Evolutionary conservation across 2,329 filamentous ascomycete genomes (phyloP), one percentile per base, ranked within the genome.

Genomic region (Penicillium olsonii): DNA sequence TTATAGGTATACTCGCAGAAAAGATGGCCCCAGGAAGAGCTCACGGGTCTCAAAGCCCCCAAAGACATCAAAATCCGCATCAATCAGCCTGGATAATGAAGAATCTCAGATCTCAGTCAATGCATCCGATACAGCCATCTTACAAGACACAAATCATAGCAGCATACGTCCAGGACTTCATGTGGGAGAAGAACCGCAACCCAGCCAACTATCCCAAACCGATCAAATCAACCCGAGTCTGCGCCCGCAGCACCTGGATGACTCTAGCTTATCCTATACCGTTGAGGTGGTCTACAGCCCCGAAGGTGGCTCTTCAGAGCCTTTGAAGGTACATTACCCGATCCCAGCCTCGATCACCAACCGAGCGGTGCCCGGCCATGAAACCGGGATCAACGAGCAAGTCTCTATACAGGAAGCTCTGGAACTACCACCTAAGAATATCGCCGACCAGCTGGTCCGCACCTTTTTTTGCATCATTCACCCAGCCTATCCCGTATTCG

Each of bases 391-490:
- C n/a, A 34, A 44, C 17, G 39, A 39, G 12, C 38, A 40, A n/a
- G 41, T 52, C 20, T 48, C 44, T 3, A 31, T 48, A 24, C 44
- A 38, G 35, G 44, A 52, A 24, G 54, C 50, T 35, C 45, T 60
- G 20, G 50, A 26, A 9, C 35, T 60, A 15, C 57, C 55, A 11
- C 26, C 38, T 4, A 48, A 45, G 27, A 45, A 57, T 33, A 53
- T 57, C 22, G 52, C 54, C 46, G 45, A 56, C 31, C 46, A 51
- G 42, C 45, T 60, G n/a, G 52, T 60, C 26, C 49, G 50, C 24
- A 52, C 57, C 19, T 60, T 58, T 35, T 60, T 60, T 35, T 53
- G 57, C 12, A 54, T 51, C 33, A 56, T 60, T 11, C 57, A 60
- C 40, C 57, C 57, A 18, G 55, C 55, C 17, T 60, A 56, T 50